Base-by-base conservation (phyloP, 2,329 filamentous ascomycete genomes). In the Paraphaeosphaeria minitans region DNA sequence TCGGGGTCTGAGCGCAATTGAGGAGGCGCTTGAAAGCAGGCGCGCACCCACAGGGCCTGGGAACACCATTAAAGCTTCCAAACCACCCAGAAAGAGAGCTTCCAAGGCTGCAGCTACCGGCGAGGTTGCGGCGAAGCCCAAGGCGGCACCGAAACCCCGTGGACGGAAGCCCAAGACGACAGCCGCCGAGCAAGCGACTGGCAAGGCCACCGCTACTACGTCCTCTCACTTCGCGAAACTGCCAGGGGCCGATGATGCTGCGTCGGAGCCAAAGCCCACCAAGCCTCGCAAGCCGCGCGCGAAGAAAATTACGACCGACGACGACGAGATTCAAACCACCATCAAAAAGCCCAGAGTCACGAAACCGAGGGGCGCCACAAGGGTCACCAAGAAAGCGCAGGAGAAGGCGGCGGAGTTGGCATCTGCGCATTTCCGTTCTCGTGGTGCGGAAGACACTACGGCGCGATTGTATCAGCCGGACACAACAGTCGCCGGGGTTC, bases 221-320 rank as follows among this genome's bases (percentile, higher is more conserved):
- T 73, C 71, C 3, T 60, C 63, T 4, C 66, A 68, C 42, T 71
- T 74, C 35, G 39, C 55, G 10, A 53, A 50, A 22, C 35, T 43
- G 10, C n/a, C 47, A 14, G 8, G 19, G 42, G 19, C 53, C 10
- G 35, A 35, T 46, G 51, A 7, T 31, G n/a, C 27, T 22, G 29
- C 45, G 45, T 29, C 54, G 56, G 55, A 68, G 43, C 59, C 65
- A 9, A 72, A 72, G 51, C 50, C 63, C 1, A 57, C 65, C 4
- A 74, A 72, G 56, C 63, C 70, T 45, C 64, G 71, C 42, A 75
- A 75, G 51, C 67, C 68, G 4, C 69, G 72, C 27, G 61, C 66
- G 42, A 76, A 71, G 63, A 74, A 75, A 60, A 61, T 63, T 29
- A 64, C 64, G 22, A 29, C 45, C 3, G 63, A 57, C 4, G 56